A percentile compares a stretch with the other conserved stretches of the same genome.
Evolutionary conservation across 2,329 filamentous ascomycete genomes (phyloP).

Genomic region (Arthrobotrys pseudoclavata): DNA sequence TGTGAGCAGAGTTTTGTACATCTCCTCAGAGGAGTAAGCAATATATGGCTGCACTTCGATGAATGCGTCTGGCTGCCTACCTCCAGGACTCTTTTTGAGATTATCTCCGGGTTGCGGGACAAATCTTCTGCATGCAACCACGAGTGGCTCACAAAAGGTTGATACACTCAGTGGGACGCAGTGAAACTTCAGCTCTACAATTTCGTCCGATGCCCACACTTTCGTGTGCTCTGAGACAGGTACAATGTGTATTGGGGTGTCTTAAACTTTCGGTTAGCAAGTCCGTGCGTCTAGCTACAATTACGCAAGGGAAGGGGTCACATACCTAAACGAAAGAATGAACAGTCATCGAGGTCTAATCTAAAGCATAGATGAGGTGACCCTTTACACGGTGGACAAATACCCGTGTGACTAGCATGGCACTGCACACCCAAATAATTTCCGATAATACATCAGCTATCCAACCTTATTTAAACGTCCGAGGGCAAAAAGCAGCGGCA

Average conservation of each 20-base stretch:
- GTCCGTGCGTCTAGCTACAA: conserved; percentile 3
- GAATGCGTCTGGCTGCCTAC: conserved; percentile 42
- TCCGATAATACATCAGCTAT: conserved; percentile 27
- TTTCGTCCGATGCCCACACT: conserved; percentile 37
- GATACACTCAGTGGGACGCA: conserved; percentile 49
- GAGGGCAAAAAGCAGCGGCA: background rate
- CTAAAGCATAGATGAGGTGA: conserved; percentile 57
- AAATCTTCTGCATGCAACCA: conserved; percentile 46
- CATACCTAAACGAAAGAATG: conserved; percentile 54
- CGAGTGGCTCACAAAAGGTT: conserved; percentile 47
- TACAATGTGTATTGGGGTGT: conserved; percentile 56
- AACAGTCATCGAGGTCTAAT: conserved; percentile 52
- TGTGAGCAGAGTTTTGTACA: conserved; percentile 52
- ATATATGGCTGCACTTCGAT: conserved; percentile 52
- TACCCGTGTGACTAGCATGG: conserved; percentile 52
- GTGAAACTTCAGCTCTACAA: conserved; percentile 47
- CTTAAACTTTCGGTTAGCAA: conserved; percentile 20
- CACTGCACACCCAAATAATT: conserved; percentile 26
- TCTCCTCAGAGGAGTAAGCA: conserved; percentile 48
- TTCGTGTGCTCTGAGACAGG: conserved; percentile 56
- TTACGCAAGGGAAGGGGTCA: background rate
- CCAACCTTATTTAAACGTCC: conserved; percentile 32
- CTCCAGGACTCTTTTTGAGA: conserved; percentile 54
- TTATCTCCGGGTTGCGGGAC: conserved; percentile 57
- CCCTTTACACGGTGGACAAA: conserved; percentile 55